phyloP scores from a whole-genome alignment of 768 basidiomycete species.

The Chalciporus sphaerocephalus region DNA sequence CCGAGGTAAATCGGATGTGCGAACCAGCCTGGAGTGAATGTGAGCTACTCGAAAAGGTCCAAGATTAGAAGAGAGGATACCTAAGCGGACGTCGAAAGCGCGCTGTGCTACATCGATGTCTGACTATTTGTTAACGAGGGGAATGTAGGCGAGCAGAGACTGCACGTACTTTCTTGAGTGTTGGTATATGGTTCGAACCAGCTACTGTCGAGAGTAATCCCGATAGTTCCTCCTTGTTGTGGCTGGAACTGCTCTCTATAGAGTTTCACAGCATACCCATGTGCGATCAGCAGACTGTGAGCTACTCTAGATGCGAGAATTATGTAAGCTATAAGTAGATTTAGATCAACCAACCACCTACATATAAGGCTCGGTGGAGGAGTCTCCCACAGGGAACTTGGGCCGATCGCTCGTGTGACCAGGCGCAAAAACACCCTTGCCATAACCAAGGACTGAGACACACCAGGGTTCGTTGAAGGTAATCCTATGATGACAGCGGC shows the following conservation, averaged over 20 bases:
- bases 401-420: conserved; percentile 64
- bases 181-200: conserved; percentile 75
- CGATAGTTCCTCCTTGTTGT: conserved; percentile 62
- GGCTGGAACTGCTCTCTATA: conserved; percentile 68
- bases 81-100: conserved; percentile 72
- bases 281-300: conserved; percentile 64
- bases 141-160: neutral
- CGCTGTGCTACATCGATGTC: conserved; percentile 70
- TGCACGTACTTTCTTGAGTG: conserved; percentile 51
- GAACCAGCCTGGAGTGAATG: conserved; percentile 48
- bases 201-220: conserved; percentile 76
- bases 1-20: conserved; percentile 75
- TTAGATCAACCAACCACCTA: conserved; percentile 32
- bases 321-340: too few relatives aligned
- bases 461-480: conserved; percentile 83
- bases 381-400: conserved; percentile 60
- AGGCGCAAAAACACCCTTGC: conserved; percentile 69
- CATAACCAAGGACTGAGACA: conserved; percentile 65
- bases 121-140: conserved; percentile 20
- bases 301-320: conserved; percentile 47
- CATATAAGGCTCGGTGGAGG: conserved; percentile 70
- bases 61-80: conserved; percentile 39
- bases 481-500: conserved; percentile 42
- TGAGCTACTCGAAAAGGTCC: conserved; percentile 22
- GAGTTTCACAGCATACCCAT: conserved; percentile 64